These are phyloP conservation scores for Auricularia heimuer DNA, from an alignment of 768 basidiomycete genomes.

Conservation along the genomic window DNA sequence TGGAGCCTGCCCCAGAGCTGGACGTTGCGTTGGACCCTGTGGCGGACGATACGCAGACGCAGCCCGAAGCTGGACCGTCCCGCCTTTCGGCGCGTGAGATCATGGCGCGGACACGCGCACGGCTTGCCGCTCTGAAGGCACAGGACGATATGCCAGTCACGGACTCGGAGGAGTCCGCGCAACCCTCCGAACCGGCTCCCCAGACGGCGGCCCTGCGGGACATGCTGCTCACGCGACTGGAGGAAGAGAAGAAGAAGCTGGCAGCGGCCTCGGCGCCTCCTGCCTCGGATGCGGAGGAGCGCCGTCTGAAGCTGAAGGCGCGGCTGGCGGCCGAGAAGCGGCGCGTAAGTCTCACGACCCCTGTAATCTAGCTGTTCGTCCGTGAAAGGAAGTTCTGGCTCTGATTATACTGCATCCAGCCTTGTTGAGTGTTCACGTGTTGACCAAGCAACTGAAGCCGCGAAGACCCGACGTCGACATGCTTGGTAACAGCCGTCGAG, in stretches of 20 bases:
- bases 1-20: no score
- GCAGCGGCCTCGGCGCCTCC: background rate
- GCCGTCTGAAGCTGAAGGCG: background rate
- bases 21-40: no score
- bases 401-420: no score
- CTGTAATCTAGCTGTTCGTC: background rate
- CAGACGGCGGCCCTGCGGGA: constrained; percentile 17
- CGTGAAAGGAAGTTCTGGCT: no score
- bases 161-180: background rate
- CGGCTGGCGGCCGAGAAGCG: background rate
- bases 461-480: no score
- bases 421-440: no score
- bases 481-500: no score
- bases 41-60: background rate
- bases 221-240: constrained; percentile 33
- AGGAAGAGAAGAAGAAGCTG: constrained; percentile 29
- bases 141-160: background rate
- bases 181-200: background rate
- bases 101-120: constrained; percentile 23
- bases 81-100: constrained; percentile 14
- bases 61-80: background rate
- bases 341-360: background rate
- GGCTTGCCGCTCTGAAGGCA: constrained; percentile 8
- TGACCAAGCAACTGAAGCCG: no score
- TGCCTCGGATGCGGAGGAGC: background rate